Evolutionary conservation across 371 early-diverging fungal genomes (phyloP), one percentile per base, ranked within the genome.

Genomic region (Apophysomyces ossiformis): DNA sequence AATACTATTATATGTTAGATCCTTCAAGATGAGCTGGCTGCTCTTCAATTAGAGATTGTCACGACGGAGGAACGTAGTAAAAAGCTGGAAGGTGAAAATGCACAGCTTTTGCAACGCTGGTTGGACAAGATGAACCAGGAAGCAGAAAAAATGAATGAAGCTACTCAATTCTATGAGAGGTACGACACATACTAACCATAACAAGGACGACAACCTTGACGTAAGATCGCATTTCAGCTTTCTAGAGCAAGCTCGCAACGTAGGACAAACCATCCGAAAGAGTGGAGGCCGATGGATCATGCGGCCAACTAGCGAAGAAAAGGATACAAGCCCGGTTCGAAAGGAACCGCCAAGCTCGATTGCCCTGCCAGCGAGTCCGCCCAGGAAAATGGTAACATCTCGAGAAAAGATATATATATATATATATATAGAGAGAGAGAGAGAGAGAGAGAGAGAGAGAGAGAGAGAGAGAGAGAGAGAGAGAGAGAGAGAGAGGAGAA

Each of bases 121-220:
- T 88, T 99, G 37, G 82, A 87, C 63, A 92, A 93, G 69, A 97
- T 93, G 92, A 93, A 94, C 63, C 92, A 94, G 68, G 95, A 96
- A 71, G 97, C 94, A 0, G 90, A 93, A 36, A 90, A 90, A 67
- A 93, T 99, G 90, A 97, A 99, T 73, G 93, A 93, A 41, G 95
- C 92, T 3, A 97, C 95, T 58, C 86, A 89, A 63, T 90, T 92
- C 73, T 86, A 91, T 68, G 93, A 92, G 79, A 85, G 73, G 94
- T 90, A 77, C 21, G 13, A 47, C 43, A n/a, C 59, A 8, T 39
- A 37, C 46, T 64, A 13, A 9, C 46, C 6, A 16, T 6, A 12
- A 18, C 15, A 12, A 41, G 41, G 41, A 12, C 41, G 1, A 41
- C 41, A 12, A 41, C 12, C 8, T 58, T 13, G 13, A 26, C 21